Conservation (phyloP, 768 basidiomycete genomes). For the Leccinum obscurum region DNA sequence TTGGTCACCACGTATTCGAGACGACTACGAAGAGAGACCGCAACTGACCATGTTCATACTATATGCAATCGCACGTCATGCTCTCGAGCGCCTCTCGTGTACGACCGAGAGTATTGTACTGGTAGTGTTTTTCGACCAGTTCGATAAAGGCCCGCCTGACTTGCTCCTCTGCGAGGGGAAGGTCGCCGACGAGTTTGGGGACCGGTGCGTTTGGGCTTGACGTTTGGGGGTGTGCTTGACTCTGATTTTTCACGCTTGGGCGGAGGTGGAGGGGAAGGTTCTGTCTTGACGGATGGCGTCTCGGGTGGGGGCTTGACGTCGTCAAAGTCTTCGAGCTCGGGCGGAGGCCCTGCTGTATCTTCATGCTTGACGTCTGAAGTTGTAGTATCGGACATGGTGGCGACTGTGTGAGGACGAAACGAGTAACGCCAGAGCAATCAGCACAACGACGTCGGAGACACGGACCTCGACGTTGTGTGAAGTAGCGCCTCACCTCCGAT, state of each 20-base stretch:
- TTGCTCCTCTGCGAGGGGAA: conserved; percentile 72
- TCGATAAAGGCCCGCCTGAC: conserved; percentile 74
- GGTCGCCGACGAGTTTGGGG: conserved; percentile 78
- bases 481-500: no score
- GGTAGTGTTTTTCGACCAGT: conserved; percentile 80
- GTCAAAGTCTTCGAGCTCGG: no score
- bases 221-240: conserved; percentile 35
- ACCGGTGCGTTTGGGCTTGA: conserved; percentile 38
- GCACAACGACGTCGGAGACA: no score
- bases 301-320: no score
- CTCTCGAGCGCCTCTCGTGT: conserved; percentile 88
- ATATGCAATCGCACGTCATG: conserved; percentile 93
- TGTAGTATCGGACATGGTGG: no score
- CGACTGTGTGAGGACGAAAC: no score
- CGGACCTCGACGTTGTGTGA: no score
- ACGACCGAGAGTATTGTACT: conserved; percentile 82
- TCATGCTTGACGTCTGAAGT: no score
- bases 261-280: conserved; percentile 31
- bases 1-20: conserved; percentile 34
- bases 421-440: no score
- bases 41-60: conserved; percentile 75
- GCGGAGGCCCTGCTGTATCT: no score
- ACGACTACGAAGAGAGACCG: conserved; percentile 17
- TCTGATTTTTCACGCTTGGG: conserved; percentile 35
- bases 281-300: conserved; percentile 30